Evolutionary conservation across 805 yeast genomes (phyloP).

Genomic region (Starmerella asiatica): DNA sequence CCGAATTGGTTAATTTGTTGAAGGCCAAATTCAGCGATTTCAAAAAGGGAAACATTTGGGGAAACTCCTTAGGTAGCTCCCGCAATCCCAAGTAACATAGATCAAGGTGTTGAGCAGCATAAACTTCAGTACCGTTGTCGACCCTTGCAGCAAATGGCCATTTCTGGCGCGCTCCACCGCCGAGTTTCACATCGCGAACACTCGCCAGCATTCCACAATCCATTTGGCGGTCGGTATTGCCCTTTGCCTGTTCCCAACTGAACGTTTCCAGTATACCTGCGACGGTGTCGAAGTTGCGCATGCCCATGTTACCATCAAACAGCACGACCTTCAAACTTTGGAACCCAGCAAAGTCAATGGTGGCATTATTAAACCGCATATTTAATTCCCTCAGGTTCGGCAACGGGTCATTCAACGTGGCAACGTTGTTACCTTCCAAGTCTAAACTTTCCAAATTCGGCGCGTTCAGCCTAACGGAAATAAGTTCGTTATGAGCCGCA

Average conservation of each 20-base stretch:
- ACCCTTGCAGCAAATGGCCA: conserved; percentile 7
- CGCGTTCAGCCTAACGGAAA: conserved; percentile 12
- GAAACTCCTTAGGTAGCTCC: conserved; percentile 16
- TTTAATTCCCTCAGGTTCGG: conserved; percentile 16
- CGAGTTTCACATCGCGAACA: conserved; percentile 13
- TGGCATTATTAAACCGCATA: conserved; percentile 16
- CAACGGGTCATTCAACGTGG: conserved; percentile 12
- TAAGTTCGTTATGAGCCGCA: conserved; percentile 17
- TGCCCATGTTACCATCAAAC: conserved; percentile 19
- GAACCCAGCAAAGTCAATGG: conserved; percentile 18
- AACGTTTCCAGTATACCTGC: conserved; percentile 12
- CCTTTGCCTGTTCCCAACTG: conserved; percentile 17
- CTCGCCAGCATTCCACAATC: conserved; percentile 7
- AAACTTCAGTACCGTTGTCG: conserved; percentile 1
- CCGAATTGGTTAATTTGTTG: conserved; percentile 15
- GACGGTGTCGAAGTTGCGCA: conserved; percentile 8
- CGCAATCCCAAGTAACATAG: conserved; percentile 10
- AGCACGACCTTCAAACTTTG: conserved; percentile 14
- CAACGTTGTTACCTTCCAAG: conserved; percentile 14
- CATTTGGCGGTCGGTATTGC: conserved; percentile 1
- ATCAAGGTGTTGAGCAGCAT: conserved; percentile 20
- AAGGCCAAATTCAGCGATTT: conserved; percentile 18
- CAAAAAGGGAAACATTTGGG: conserved; percentile 17
- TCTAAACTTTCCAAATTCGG: conserved; percentile 18
- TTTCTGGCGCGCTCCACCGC: conserved; percentile 8